Conservation (phyloP, 768 basidiomycete species). For the Mycena alexandri region DNA sequence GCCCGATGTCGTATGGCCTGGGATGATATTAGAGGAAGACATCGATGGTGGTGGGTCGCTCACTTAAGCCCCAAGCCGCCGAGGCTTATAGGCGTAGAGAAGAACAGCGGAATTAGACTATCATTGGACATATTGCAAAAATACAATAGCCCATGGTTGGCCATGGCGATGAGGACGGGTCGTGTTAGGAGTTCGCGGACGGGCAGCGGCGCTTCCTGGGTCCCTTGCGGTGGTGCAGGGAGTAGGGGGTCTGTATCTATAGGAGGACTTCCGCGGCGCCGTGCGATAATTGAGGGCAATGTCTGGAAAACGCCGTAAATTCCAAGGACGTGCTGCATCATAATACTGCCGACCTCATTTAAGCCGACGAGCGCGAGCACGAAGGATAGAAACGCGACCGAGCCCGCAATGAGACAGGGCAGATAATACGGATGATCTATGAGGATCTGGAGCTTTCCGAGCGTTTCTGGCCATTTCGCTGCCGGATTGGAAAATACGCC, state of each 20-base stretch:
- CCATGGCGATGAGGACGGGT: slow-evolving; percentile 17
- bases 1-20: slow-evolving; percentile 71
- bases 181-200: slow-evolving; percentile 20
- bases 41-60: not conserved
- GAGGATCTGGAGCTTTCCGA: slow-evolving; percentile 59
- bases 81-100: slow-evolving; percentile 20
- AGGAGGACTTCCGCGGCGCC: not conserved
- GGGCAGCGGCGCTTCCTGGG: not conserved
- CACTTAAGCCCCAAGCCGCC: slow-evolving; percentile 31
- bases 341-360: slow-evolving; percentile 56
- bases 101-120: slow-evolving; percentile 24
- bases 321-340: not conserved
- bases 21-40: not conserved
- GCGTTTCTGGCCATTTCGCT: slow-evolving; percentile 68
- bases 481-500: slow-evolving; percentile 73
- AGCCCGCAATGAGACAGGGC: slow-evolving; percentile 57
- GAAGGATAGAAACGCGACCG: slow-evolving; percentile 51
- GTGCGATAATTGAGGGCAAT: slow-evolving; percentile 20
- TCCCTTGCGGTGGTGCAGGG: not conserved
- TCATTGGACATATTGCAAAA: slow-evolving; percentile 20
- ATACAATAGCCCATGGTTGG: slow-evolving; percentile 19
- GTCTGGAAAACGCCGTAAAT: slow-evolving; percentile 4
- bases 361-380: slow-evolving; percentile 51
- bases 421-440: slow-evolving; percentile 60
- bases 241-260: slow-evolving; percentile 28